These are phyloP conservation scores for Biscogniauxia marginata DNA, from an alignment of 2,329 filamentous ascomycete genomes.

Conservation along the genomic window DNA sequence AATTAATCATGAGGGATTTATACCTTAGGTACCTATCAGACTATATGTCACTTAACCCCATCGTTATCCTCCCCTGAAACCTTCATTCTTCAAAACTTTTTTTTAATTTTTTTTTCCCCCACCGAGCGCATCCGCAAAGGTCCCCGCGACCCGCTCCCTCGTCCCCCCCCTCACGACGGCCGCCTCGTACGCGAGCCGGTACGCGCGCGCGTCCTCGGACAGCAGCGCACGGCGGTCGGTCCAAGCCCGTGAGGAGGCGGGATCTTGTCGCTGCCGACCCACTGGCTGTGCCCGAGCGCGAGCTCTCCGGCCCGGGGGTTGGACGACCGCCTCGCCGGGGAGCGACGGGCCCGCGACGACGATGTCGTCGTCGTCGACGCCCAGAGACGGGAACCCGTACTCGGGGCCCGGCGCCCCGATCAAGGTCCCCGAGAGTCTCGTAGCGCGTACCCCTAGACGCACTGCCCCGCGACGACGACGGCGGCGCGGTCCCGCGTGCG, in stretches of 20 bases:
- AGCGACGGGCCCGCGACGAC: constrained; percentile 1
- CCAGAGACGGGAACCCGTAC: constrained; percentile 30
- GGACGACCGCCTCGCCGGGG: background rate
- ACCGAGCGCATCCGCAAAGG: background rate
- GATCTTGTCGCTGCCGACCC: constrained; percentile 44
- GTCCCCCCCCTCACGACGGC: constrained; percentile 19
- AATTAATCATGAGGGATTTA: too few relatives aligned
- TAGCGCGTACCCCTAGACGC: constrained; percentile 42
- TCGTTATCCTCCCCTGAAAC: too few relatives aligned
- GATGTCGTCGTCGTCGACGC: background rate
- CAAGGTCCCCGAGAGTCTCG: constrained; percentile 43
- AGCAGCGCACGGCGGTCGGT: constrained; percentile 37
- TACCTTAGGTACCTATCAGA: too few relatives aligned
- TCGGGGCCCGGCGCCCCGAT: constrained; percentile 37
- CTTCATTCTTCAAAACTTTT: too few relatives aligned
- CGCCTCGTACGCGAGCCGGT: constrained; percentile 41
- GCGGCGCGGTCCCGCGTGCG: constrained; percentile 30
- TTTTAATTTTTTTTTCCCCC: too few relatives aligned
- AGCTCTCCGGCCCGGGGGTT: constrained; percentile 17
- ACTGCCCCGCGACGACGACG: constrained; percentile 38
- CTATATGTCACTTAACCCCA: too few relatives aligned
- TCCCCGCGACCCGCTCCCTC: constrained; percentile 14
- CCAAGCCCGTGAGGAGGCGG: constrained; percentile 40
- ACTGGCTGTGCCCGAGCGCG: constrained; percentile 40
- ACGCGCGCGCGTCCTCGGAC: constrained; percentile 34